Evolutionary conservation across 2,329 filamentous ascomycete genomes (phyloP).

Genomic region (Trichoderma oligosporum): DNA sequence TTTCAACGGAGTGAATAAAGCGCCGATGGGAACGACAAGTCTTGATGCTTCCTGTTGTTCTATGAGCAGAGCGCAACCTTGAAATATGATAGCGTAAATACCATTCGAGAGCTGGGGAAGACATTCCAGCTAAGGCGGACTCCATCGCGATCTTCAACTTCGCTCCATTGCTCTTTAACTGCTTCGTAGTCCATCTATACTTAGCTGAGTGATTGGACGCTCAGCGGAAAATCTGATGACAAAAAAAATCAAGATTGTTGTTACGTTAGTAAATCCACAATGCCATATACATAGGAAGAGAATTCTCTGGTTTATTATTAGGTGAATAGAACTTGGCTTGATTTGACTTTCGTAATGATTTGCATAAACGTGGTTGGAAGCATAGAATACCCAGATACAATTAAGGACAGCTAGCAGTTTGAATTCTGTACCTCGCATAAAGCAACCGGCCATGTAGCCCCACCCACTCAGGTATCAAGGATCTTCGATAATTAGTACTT

Average conservation of each 20-base stretch:
- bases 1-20: constrained; percentile 91
- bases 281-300: neutral
- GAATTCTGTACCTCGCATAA: neutral
- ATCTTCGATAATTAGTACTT: no score
- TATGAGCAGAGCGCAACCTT: neutral
- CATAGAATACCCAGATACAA: neutral
- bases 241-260: neutral
- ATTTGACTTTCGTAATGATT: neutral
- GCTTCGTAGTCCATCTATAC: constrained; percentile 80
- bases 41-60: constrained; percentile 75
- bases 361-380: constrained; percentile 4
- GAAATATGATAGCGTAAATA: constrained; percentile 38
- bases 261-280: neutral
- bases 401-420: constrained; percentile 11
- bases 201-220: neutral
- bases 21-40: constrained; percentile 92
- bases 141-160: constrained; percentile 94
- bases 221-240: neutral
- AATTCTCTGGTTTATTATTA: neutral
- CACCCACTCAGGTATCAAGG: no score
- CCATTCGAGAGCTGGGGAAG: constrained; percentile 97
- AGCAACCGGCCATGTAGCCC: neutral
- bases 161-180: constrained; percentile 92
- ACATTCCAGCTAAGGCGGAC: constrained; percentile 98
- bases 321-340: neutral